Base-by-base conservation (phyloP, 345 rosid species). In the Lepidium didymum region DNA sequence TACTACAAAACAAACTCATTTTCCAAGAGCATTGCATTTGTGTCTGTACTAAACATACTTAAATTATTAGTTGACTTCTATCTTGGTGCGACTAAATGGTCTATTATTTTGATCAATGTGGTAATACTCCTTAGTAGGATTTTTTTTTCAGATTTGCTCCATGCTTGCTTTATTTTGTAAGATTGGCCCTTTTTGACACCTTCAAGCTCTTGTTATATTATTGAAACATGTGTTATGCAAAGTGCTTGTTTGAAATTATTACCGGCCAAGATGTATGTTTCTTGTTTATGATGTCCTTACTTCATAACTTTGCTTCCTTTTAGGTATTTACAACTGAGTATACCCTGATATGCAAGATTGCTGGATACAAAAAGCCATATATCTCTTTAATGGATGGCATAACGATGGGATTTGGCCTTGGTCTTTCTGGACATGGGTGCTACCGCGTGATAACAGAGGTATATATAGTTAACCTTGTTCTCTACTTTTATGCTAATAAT, bases 371-470 rank as follows among this genome's bases (percentile, higher is more conserved):
- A 77, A 93, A 93, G 70, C 97, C 98, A 56, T 90, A 90, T 53
- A 79, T 90, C 68, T 83, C 90, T 51, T 71, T 93, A 51, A 93
- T 93, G 98, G 97, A 93, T 83, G 97, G 98, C 62, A 71, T 90
- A 63, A 88, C 97, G 16, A 93, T 90, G 97, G 97, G 98, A 21
- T 93, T 88, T 81, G 97, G 98, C 42, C 40, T 93, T 77, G 97
- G 98, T 65, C 80, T 93, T 46, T 90, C 97, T 59, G 96, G 96
- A 60, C 97, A 93, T 83, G 98, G 97, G n/a, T 78, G 80, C 75
- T 88, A 85, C 75, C 83, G 89, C 33, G 85, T 93, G 69, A 75
- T 93, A 47, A 93, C 98, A 46, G 98, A 93, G 92, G 98, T 93
- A 47, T 21, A 27, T 7, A 43, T 53, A 6, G 37, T 62, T 21